Percentiles rank a stretch among this genome's conserved stretches.
Evolutionary conservation across 441 rosid species (phyloP).

Genomic region (Corymbia citriodora): DNA sequence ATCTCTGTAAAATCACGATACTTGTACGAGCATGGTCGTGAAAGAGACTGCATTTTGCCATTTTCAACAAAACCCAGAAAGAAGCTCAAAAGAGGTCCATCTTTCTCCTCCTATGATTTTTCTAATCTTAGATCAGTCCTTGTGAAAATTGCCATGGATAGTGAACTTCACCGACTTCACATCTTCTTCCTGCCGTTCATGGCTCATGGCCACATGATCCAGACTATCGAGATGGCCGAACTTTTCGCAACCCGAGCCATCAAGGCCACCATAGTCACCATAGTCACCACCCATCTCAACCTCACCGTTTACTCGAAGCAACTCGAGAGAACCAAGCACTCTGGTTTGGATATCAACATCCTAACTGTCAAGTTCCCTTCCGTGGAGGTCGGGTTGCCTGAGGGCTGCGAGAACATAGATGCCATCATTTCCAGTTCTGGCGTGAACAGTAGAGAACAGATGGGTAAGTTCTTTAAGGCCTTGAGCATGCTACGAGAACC

Average conservation of each 20-base stretch:
- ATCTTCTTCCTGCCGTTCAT: constrained; percentile 45
- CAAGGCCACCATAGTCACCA: constrained; percentile 36
- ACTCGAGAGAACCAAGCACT: not conserved
- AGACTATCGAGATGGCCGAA: constrained; percentile 35
- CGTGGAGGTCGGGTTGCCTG: constrained; percentile 12
- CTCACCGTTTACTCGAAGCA: not conserved
- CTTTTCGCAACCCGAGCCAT: constrained; percentile 24
- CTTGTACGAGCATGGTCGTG: not conserved
- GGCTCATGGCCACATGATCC: constrained; percentile 49
- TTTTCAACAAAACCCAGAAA: not conserved
- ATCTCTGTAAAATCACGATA: too few relatives aligned
- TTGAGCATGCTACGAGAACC: constrained; percentile 9
- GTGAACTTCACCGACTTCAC: constrained; percentile 8
- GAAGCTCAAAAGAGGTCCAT: not conserved
- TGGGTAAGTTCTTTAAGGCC: constrained; percentile 13
- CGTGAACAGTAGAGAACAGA: not conserved
- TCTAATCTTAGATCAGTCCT: not conserved
- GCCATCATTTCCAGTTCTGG: not conserved
- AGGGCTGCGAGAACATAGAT: constrained; percentile 25
- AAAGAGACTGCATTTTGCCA: not conserved
- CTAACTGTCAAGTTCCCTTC: constrained; percentile 7
- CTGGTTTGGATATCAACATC: not conserved
- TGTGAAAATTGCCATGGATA: not conserved
- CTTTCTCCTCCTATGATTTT: not conserved
- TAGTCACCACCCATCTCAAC: constrained; percentile 37